These are phyloP conservation scores for Diaporthe destruens DNA, from an alignment of 2,329 filamentous ascomycete species.

Conservation along the genomic window DNA sequence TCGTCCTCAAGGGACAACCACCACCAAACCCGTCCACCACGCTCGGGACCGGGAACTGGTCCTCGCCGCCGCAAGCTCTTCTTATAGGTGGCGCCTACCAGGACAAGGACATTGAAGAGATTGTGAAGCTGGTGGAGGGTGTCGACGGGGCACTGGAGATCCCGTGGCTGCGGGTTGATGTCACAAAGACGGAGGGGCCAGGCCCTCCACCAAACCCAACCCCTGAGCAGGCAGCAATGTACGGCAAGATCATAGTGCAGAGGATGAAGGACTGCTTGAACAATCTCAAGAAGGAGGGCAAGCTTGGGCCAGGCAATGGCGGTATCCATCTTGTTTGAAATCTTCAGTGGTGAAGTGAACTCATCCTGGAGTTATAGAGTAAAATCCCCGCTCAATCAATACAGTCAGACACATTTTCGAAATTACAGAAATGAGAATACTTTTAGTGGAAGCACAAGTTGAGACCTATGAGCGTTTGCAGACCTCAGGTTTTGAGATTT, in stretches of 20 bases:
- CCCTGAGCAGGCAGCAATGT: constrained; percentile 42
- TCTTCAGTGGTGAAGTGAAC: background rate
- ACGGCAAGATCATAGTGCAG: constrained; percentile 46
- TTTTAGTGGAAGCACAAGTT: background rate
- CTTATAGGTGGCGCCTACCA: constrained; percentile 46
- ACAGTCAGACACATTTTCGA: background rate
- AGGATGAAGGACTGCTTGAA: constrained; percentile 46
- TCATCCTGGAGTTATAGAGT: background rate
- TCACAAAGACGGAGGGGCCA: constrained; percentile 11
- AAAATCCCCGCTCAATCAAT: background rate
- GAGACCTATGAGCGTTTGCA: no score
- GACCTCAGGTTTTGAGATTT: background rate
- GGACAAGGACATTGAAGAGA: constrained; percentile 42
- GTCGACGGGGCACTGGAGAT: constrained; percentile 24
- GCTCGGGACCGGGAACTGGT: constrained; percentile 43
- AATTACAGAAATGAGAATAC: background rate
- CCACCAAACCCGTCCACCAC: constrained; percentile 40
- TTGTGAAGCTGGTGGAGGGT: constrained; percentile 29
- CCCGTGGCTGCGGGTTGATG: constrained; percentile 38
- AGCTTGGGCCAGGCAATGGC: constrained; percentile 39
- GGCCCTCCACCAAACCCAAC: constrained; percentile 37
- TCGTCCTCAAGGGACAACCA: constrained; percentile 42
- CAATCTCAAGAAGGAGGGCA: constrained; percentile 44
- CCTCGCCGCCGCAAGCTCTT: constrained; percentile 41
- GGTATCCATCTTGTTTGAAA: constrained; percentile 16